Base-by-base conservation (phyloP, 257 asterid species). In the Forsythia viridissima region DNA sequence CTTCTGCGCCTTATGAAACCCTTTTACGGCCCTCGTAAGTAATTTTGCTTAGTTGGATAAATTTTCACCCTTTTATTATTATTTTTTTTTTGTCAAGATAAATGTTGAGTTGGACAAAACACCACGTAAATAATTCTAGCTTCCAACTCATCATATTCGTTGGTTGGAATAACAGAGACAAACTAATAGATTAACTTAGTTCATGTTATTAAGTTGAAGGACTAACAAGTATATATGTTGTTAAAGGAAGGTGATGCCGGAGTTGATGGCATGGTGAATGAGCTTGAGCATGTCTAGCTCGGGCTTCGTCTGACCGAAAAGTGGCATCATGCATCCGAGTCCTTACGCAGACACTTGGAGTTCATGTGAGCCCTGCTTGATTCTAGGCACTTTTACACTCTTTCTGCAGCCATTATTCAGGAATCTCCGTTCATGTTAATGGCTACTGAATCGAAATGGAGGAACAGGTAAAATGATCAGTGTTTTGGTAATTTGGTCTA, bases 301-400 rank as follows among this genome's bases (percentile, higher is more conserved):
- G 75, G 85, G 85, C 76, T 77, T 82, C 0, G 83, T 83, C 55
- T n/a, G 75, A 37, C 89, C 85, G 74, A 61, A 81, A 71, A 20
- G 38, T 6, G 73, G 77, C 8, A 85, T 76, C 85, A 86, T 86
- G 57, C 89, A 81, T 1, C 87, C 87, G 3, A 86, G 85, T 10
- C 89, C 89, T 3, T 83, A 87, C 0, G 55, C 72, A 1, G 89
- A 86, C 2, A 86, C 89, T 38, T 86, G 74, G 0, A 85, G 44
- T 3, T 86, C 89, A 46, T 82, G 83, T 3, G 86, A 82, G 0
- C 89, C 89, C 0, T 80, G 82, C 67, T 83, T 86, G 3, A 86
- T 48, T 66, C 79, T 78, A 0, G 83, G 72, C 65, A 76, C 74
- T 0, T 12, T 72, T 24, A 70, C 63, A 55, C 6, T 55, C 3